Evolutionary conservation across 176 grass and related monocot genomes (phyloP).

Genomic region (Raddia guianensis): DNA sequence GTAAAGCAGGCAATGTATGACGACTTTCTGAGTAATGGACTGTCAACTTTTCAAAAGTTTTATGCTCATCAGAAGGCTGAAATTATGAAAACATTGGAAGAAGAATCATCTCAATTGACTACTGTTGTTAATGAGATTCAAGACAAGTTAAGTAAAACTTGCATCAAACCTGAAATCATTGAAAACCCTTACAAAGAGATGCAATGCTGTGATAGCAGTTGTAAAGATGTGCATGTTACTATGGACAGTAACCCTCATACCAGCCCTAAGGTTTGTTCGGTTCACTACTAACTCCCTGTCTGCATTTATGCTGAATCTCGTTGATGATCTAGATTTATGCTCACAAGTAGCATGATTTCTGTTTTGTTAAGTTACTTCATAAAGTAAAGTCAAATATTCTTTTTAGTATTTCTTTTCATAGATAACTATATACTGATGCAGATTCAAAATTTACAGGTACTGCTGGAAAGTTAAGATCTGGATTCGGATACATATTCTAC

Average conservation of each 20-base stretch:
- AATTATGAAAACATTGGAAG: slow-evolving; percentile 78
- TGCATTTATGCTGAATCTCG: slow-evolving; percentile 32
- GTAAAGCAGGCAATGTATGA: slow-evolving; percentile 63
- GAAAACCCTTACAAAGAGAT: slow-evolving; percentile 35
- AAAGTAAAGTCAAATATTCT: not conserved
- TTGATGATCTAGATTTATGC: slow-evolving; percentile 4
- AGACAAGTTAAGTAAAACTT: slow-evolving; percentile 59
- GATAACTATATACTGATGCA: not conserved
- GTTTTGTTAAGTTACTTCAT: slow-evolving; percentile 23
- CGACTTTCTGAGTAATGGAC: slow-evolving; percentile 55
- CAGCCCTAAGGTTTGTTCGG: slow-evolving; percentile 55
- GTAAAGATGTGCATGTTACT: slow-evolving; percentile 85
- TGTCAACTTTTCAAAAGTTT: slow-evolving; percentile 53
- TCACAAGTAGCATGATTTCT: slow-evolving; percentile 4
- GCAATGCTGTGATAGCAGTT: slow-evolving; percentile 59
- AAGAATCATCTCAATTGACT: slow-evolving; percentile 64
- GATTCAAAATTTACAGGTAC: not conserved
- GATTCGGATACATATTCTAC: slow-evolving; percentile 11
- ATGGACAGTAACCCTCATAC: slow-evolving; percentile 41
- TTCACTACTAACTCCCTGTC: slow-evolving; percentile 20
- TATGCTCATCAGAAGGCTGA: slow-evolving; percentile 54
- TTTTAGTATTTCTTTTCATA: not conserved
- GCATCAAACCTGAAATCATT: slow-evolving; percentile 38
- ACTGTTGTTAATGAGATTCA: slow-evolving; percentile 56
- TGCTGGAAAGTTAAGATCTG: not conserved